Percentiles rank a stretch among this genome's conserved stretches.
phyloP scores from a whole-genome alignment of 2,329 filamentous ascomycete genomes.

The Shiraia sp. region DNA sequence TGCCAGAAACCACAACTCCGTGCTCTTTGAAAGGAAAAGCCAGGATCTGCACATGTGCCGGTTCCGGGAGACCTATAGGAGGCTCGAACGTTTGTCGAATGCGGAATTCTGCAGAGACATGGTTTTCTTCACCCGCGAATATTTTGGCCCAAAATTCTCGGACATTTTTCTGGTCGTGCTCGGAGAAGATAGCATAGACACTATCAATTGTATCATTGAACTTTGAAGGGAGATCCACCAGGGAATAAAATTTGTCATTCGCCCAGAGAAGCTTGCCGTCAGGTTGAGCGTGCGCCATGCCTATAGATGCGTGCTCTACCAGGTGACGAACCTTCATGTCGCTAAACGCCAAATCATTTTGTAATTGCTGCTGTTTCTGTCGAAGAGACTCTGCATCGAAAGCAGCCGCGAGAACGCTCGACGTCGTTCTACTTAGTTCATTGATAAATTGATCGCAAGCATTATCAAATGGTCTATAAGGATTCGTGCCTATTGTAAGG shows the following conservation, averaged over 20 bases:
- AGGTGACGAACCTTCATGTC: conserved; percentile 30
- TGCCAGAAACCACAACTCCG: conserved; percentile 29
- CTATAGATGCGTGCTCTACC: conserved; percentile 30
- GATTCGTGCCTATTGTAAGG: conserved; percentile 37
- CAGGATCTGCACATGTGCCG: conserved; percentile 24
- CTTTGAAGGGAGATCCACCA: conserved; percentile 13
- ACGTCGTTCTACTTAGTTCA: conserved; percentile 28
- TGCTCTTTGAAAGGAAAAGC: conserved; percentile 30
- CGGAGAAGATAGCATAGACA: conserved; percentile 23
- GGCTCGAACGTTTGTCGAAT: conserved; percentile 23
- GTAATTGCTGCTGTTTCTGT: conserved; percentile 23
- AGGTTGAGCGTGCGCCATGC: conserved; percentile 25
- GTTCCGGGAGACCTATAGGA: conserved; percentile 24
- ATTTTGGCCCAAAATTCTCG: conserved; percentile 20
- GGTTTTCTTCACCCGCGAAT: conserved; percentile 14
- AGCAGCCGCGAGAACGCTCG: conserved; percentile 24
- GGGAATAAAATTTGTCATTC: conserved; percentile 28
- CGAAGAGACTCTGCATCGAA: conserved; percentile 14
- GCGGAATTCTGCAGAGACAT: conserved; percentile 23
- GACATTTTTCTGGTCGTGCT: conserved; percentile 20
- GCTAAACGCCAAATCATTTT: conserved; percentile 27
- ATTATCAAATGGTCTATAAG: conserved; percentile 31
- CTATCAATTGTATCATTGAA: conserved; percentile 5
- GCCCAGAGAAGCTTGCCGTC: conserved; percentile 29
- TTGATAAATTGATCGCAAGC: conserved; percentile 32